phyloP scores from a whole-genome alignment of 805 yeast species.

The Saccharomyces kudriavzevii region DNA sequence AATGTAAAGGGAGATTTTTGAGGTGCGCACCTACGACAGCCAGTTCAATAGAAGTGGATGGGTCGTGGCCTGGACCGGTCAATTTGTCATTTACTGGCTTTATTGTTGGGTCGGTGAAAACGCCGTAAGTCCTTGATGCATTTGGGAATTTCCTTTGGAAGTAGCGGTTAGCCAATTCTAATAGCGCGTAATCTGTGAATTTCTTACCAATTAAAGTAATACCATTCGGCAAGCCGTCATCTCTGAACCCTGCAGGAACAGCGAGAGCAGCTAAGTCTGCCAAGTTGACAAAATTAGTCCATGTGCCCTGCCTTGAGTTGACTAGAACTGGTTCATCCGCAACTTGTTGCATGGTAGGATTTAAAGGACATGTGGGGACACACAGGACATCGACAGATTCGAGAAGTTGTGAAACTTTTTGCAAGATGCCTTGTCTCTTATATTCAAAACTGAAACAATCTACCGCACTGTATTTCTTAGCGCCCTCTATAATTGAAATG shows the following conservation, averaged over 20 bases:
- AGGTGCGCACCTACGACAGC: slow-evolving; percentile 98
- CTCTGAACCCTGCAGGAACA: slow-evolving; percentile 80
- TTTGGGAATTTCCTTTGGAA: slow-evolving; percentile 41
- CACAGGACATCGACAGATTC: slow-evolving; percentile 62
- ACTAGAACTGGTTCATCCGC: slow-evolving; percentile 69
- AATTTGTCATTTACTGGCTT: slow-evolving; percentile 10
- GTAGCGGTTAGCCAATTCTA: slow-evolving; percentile 72
- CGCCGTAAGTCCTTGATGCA: slow-evolving; percentile 50
- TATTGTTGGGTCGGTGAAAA: slow-evolving; percentile 10
- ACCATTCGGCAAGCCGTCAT: slow-evolving; percentile 87
- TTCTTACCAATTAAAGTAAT: slow-evolving; percentile 74
- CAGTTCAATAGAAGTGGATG: slow-evolving; percentile 45
- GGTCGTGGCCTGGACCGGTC: slow-evolving; percentile 20
- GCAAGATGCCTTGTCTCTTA: slow-evolving; percentile 71
- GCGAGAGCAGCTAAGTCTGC: slow-evolving; percentile 91
- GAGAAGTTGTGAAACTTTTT: slow-evolving; percentile 49
- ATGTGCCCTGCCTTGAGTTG: slow-evolving; percentile 93
- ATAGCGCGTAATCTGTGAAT: slow-evolving; percentile 81
- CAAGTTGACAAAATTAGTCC: slow-evolving; percentile 92
- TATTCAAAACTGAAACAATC: slow-evolving; percentile 82
- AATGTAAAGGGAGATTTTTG: slow-evolving; percentile 78
- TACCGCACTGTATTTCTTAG: slow-evolving; percentile 71
- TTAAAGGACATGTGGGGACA: slow-evolving; percentile 91
- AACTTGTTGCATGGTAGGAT: slow-evolving; percentile 72
- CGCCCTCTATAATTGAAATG: slow-evolving; percentile 62